Base-by-base conservation (phyloP, 306 rosid genomes). In the Prunus kanzakura region DNA sequence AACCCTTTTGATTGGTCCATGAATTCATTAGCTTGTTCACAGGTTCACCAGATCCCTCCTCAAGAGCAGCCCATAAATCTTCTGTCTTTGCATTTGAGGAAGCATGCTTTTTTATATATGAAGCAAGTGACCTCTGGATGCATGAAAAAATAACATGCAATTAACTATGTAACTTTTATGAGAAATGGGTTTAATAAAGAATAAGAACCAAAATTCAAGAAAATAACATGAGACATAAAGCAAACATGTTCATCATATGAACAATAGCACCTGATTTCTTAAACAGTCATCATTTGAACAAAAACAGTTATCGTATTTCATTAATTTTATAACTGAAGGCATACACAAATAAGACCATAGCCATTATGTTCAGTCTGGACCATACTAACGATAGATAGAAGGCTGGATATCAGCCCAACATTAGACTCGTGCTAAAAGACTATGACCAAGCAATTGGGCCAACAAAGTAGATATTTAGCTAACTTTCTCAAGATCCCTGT, bases 31-130 rank as follows among this genome's bases (percentile, higher is more conserved):
- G 84, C 73, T 85, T 89, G 85, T 87, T 91, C 80, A 94, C 96
- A 60, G 97, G 94, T 84, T 91, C 89, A 73, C 96, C 93, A 63
- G 98, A 94, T 69, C 89, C 98, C 80, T 91, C 97, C 80, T 91
- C 98, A 77, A 94, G 98, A 50, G 95, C 88, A 66, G 93, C 94
- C 97, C 98, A 91, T 20, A 94, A 87, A 87, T 94, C 96, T 89
- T 86, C 98, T 18, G 98, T 91, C 86, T 84, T 94, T 18, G 97
- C 90, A 86, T 91, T 94, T 71, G 96, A 87, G 80, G 67, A 90
- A 15, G 97, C 93, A 73, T 87, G 81, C 71, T 72, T 90, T 85
- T 89, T 90, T 74, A 94, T 87, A 78, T 91, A 94, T 20, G 97
- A 85, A 79, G 97, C 98, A 56, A 94, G 91, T 72, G 97, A 94